Conservation (phyloP, 192 early-diverging fungal species). For the Coemansia sp. region DNA sequence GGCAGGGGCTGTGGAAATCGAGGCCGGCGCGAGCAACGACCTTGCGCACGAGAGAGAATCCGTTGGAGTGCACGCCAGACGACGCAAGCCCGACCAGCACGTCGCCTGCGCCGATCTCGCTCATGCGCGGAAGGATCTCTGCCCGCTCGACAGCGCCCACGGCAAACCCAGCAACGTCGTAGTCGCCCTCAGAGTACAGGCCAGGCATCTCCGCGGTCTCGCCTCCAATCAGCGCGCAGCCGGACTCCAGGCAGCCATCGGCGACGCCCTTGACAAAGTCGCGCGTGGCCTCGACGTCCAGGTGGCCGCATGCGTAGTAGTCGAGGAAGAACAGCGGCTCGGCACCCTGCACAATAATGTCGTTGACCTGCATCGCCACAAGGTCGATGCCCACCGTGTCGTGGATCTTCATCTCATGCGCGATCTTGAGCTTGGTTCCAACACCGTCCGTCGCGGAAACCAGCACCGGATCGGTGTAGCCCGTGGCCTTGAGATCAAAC, state of each 20-base stretch:
- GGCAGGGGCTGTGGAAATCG: slow-evolving; percentile 73
- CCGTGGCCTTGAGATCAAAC: slow-evolving; percentile 93
- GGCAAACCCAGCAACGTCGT: slow-evolving; percentile 95
- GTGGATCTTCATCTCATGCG: slow-evolving; percentile 79
- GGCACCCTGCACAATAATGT: slow-evolving; percentile 97
- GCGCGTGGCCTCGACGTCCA: slow-evolving; percentile 87
- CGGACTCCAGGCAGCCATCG: slow-evolving; percentile 83
- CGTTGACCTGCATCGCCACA: slow-evolving; percentile 99
- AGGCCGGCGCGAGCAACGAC: slow-evolving; percentile 74
- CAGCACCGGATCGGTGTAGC: slow-evolving; percentile 89
- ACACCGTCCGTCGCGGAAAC: slow-evolving; percentile 99
- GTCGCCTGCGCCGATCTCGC: slow-evolving; percentile 74
- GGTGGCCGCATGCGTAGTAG: slow-evolving; percentile 94
- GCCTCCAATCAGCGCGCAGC: slow-evolving; percentile 94
- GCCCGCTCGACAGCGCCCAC: slow-evolving; percentile 93
- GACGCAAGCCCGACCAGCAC: slow-evolving; percentile 86
- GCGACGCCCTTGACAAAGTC: slow-evolving; percentile 93
- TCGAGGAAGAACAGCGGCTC: slow-evolving; percentile 99
- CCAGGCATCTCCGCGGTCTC: slow-evolving; percentile 99
- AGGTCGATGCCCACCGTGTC: slow-evolving; percentile 96
- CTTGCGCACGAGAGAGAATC: slow-evolving; percentile 97
- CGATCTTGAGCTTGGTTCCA: slow-evolving; percentile 97
- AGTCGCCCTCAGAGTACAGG: slow-evolving; percentile 80
- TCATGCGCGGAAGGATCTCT: slow-evolving; percentile 81
- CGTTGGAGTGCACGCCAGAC: slow-evolving; percentile 98